Evolutionary conservation across 768 basidiomycete genomes (phyloP).

Genomic region (Tremella fuciformis): DNA sequence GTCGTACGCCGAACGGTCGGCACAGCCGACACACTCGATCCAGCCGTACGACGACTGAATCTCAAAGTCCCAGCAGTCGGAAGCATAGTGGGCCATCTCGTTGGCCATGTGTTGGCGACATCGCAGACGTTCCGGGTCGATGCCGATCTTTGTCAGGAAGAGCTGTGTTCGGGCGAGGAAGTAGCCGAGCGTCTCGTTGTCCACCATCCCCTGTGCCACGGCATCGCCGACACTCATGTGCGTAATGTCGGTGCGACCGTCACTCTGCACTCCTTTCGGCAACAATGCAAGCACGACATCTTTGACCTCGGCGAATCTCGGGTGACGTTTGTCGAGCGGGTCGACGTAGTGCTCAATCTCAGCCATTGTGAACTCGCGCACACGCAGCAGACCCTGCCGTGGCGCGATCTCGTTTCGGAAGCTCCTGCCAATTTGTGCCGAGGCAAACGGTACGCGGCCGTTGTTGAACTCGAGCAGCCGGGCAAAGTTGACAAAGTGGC

Average conservation of each 20-base stretch:
- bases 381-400: conserved; percentile 89
- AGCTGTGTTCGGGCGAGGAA: conserved; percentile 88
- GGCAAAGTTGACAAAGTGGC: conserved; percentile 97
- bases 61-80: conserved; percentile 99
- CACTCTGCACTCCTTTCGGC: conserved; percentile 75
- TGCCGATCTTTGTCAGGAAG: conserved; percentile 86
- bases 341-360: conserved; percentile 99
- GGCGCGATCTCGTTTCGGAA: conserved; percentile 99
- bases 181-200: conserved; percentile 96
- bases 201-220: conserved; percentile 70
- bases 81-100: conserved; percentile 99
- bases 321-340: conserved; percentile 83
- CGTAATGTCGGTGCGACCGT: conserved; percentile 65
- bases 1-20: conserved; percentile 96
- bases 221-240: conserved; percentile 82
- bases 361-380: conserved; percentile 99
- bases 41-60: conserved; percentile 88
- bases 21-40: conserved; percentile 99
- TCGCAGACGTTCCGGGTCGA: conserved; percentile 74
- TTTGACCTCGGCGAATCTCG: conserved; percentile 74
- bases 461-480: conserved; percentile 98
- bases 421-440: conserved; percentile 89
- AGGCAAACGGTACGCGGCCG: conserved; percentile 91
- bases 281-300: conserved; percentile 73
- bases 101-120: conserved; percentile 99